Evolutionary conservation across 2,329 filamentous ascomycete species (phyloP), one percentile per base, ranked within the genome.

Genomic region (Ophiostoma ulmi): DNA sequence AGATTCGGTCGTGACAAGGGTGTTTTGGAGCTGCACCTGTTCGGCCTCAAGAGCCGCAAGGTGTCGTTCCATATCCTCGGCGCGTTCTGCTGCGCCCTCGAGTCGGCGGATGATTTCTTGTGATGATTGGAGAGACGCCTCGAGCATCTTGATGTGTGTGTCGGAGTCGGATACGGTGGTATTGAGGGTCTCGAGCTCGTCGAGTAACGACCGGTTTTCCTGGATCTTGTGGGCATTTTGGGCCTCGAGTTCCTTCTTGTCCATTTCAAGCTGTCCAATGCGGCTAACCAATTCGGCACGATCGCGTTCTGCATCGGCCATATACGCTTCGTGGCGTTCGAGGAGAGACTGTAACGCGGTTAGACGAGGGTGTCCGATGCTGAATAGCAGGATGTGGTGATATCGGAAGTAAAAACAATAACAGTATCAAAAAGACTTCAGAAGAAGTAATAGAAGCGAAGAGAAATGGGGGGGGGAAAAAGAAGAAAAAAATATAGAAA

Each of bases 301-400:
- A 78, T 97, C 93, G 75, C 89, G 88, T 83, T 97, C 93, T 72
- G 94, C 93, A 79, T 97, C 93, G 75, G 90, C 90, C 85, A 97
- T 94, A 80, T 97, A 97, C 72, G 91, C 89, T 83, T 98, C 94
- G 86, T 99, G 94, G 76, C 94, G 91, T 74, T 91, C 88, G 61
- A 99, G 88, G 71, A 99, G 85, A 72, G 93, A 93, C 95, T 98
- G 89, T 13, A 3, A 20, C 13, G 14, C 39, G 7, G 31, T 70
- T 55, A 70, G 61, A 64, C 61, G 5, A 38, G 35, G 13, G 8
- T 36, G 26, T 2, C 22, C 11, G 11, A 11, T 31, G 22, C n/a
- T 10, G 52, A 22, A 4, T 10, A 22, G n/a, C 52, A 58, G n/a
- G 52, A 58, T 58, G 52, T 26, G n/a, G 22, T 58, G 52, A 26